Evolutionary conservation across 192 early-diverging fungal genomes (phyloP).

Genomic region (Gaertneriomyces sp.): DNA sequence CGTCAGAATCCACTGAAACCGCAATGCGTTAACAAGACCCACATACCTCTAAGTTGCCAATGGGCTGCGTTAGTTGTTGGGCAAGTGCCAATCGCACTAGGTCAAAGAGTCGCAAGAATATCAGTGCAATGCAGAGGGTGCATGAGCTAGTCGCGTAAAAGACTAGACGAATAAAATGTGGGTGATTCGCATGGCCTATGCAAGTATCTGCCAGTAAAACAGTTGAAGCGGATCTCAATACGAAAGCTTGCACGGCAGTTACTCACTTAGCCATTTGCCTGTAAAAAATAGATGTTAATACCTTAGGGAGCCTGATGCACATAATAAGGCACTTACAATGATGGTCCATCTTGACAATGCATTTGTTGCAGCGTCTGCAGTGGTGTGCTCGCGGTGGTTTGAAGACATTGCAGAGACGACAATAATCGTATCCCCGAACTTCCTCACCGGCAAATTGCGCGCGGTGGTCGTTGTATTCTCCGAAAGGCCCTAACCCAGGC

Average conservation of each 20-base stretch:
- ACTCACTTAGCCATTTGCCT: conserved; percentile 26
- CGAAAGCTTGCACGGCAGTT: neutral
- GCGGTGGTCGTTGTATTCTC: neutral
- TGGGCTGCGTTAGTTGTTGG: neutral
- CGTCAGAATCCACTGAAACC: neutral
- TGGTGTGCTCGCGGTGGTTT: conserved; percentile 23
- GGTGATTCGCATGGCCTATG: conserved; percentile 22
- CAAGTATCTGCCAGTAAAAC: conserved; percentile 13
- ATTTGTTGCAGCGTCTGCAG: conserved; percentile 14
- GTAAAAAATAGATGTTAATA: neutral
- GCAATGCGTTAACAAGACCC: neutral
- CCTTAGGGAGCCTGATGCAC: neutral
- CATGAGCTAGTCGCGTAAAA: conserved; percentile 12
- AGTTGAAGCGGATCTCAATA: neutral
- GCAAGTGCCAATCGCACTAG: conserved; percentile 1
- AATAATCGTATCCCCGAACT: neutral
- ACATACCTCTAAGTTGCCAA: neutral
- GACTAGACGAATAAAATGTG: conserved; percentile 23
- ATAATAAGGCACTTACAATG: conserved; percentile 8
- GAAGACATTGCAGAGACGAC: conserved; percentile 6
- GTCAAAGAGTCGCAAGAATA: conserved; percentile 14
- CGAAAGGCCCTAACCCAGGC: neutral
- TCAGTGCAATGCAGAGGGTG: conserved; percentile 4
- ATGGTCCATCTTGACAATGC: conserved; percentile 24
- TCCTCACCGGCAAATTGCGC: neutral